Evolutionary conservation across 1,284 basidiomycete genomes (phyloP), one percentile per base, ranked within the genome.

Genomic region (Tremellales sp.): DNA sequence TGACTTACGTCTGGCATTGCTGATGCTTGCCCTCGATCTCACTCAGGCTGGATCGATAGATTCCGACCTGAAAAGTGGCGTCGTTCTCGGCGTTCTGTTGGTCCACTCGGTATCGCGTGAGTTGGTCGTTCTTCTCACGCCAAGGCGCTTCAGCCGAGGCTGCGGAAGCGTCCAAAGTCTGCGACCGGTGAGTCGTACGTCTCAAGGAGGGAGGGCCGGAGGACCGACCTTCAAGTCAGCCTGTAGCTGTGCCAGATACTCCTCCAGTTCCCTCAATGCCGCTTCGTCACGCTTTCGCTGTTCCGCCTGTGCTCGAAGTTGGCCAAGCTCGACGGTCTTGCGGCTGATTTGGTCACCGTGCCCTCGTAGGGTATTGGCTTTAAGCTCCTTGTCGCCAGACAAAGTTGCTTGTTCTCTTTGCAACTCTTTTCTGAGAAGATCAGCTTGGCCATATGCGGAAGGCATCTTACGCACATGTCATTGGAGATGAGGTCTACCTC

Each of bases 321-420:
- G 78, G 19, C 79, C 79, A 56, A 86, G 81, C 22, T 80, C 77
- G 19, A 87, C 73, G 57, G 86, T 80, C 74, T 86, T 78, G 7
- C 76, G 63, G 57, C 84, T 81, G 5, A 87, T 60, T 23, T 74
- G 71, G 35, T 70, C 67, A 17, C 64, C 55, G 4, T 65, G 48
- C n/a, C 75, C 76, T 45, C 84, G 78, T n/a, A 84, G 67, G 5
- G 77, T 68, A 42, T 77, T 78, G 46, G 77, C 77, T 61, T 84
- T 82, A 27, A 82, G 80, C 27, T 92, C 88, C 43, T 82, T 80
- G 50, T 90, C 87, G 0, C 75, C 74, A 46, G 75, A 75, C 23
- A 88, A 59, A 12, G 70, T 66, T 57, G 82, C 79, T 60, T 80
- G 82, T 56, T 89, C 86, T 43, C 84, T 79, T 48, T 89, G 85